Evolutionary conservation across 192 early-diverging fungal species (phyloP), one percentile per base, ranked within the genome.

Genomic region (Gonapodya prolifera): DNA sequence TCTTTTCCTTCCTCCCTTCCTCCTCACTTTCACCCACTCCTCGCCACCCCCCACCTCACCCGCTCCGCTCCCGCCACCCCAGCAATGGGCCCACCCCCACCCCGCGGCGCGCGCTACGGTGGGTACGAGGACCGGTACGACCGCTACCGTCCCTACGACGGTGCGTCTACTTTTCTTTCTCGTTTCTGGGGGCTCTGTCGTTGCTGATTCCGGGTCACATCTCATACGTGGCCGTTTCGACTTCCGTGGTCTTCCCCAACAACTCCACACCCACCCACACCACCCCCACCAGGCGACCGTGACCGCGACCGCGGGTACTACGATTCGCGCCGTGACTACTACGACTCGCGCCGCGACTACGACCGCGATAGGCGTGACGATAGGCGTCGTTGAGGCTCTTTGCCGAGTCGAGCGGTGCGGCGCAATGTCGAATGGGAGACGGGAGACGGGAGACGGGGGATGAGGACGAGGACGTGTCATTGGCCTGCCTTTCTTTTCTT

Each of bases 331-430:
- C 8, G 45, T 8, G 45, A 61, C 23, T 61, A 61, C 23, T 61
- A 61, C 45, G 71, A 73, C 31, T 30, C 28, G 71, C 2, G 71
- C 18, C 16, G 71, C 18, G 71, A 73, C 32, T 73, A 73, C 32
- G 71, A 73, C 71, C 16, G 71, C 18, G 71, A 73, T 29, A 73
- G 71, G 31, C 2, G 71, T 2, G 71, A 73, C 29, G 71, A 73
- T 29, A 18, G 71, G 71, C 71, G 71, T 30, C 13, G n/a, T 69
- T n/a, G 45, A 69, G n/a, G n/a, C n/a, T n/a, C n/a, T n/a, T n/a
- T n/a, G n/a, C n/a, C n/a, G n/a, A n/a, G n/a, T n/a, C n/a, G n/a
- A n/a, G n/a, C n/a, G n/a, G n/a, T n/a, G n/a, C n/a, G n/a, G n/a
- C n/a, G n/a, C n/a, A n/a, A n/a, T n/a, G n/a, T n/a, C n/a, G n/a